Conservation (phyloP, 371 early-diverging fungal genomes). For the Globomyces sp. region DNA sequence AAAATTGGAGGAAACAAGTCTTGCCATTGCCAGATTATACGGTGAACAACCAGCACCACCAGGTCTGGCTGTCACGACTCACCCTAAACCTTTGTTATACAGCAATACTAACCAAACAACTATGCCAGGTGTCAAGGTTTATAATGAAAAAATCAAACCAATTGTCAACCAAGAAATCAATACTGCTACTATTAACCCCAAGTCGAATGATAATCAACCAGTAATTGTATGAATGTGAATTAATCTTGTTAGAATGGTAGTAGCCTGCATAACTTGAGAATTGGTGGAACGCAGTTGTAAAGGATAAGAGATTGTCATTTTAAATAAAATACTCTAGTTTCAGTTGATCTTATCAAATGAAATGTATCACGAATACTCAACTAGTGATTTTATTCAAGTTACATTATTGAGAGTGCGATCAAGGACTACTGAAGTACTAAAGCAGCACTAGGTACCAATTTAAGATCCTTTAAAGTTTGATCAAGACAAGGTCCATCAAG, state of each 20-base stretch:
- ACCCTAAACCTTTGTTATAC: neutral
- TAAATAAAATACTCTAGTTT: too few species aligned
- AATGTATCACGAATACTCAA: too few species aligned
- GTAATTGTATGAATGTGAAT: neutral
- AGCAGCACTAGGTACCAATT: constrained; percentile 44
- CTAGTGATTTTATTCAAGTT: too few species aligned
- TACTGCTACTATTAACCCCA: neutral
- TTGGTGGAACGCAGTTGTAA: constrained; percentile 13
- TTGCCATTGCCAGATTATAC: constrained; percentile 40
- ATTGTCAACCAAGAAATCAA: neutral
- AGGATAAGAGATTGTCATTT: neutral
- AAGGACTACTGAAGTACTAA: constrained; percentile 30
- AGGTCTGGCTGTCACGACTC: constrained; percentile 3
- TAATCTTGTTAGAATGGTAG: neutral
- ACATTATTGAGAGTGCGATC: too few species aligned
- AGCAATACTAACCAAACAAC: neutral
- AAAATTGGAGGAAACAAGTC: constrained; percentile 42
- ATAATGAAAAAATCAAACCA: neutral
- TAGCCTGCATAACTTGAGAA: neutral
- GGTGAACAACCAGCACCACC: constrained; percentile 20
- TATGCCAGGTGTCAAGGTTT: constrained; percentile 13
- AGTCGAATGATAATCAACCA: neutral
- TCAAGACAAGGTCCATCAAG: constrained; percentile 31
- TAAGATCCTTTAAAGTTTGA: constrained; percentile 44
- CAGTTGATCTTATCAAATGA: too few species aligned